Evolutionary conservation across 352 stramenopile species (phyloP).

Genomic region (Pythium biforme): DNA sequence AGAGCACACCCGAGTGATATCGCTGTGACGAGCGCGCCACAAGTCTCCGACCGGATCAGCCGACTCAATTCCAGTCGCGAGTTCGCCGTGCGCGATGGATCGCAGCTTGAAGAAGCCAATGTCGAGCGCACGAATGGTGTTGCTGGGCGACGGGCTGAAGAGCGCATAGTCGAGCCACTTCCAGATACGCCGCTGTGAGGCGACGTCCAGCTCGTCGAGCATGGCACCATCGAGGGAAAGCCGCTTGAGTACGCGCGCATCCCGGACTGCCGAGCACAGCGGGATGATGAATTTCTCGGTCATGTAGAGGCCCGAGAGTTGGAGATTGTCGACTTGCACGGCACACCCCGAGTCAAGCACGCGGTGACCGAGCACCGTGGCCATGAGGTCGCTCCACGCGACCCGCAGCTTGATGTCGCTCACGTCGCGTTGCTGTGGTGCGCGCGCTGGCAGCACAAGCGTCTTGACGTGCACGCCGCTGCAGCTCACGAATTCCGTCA

Average conservation of each 20-base stretch:
- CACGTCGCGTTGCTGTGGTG: too few species aligned
- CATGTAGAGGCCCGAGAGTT: slow-evolving; percentile 2
- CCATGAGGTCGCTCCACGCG: too few species aligned
- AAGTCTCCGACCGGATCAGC: slow-evolving; percentile 1
- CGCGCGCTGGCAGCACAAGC: too few species aligned
- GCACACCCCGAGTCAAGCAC: too few species aligned
- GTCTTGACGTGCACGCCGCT: too few species aligned
- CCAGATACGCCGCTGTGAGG: not conserved
- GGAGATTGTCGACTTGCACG: not conserved
- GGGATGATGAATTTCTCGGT: not conserved
- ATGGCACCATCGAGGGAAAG: not conserved
- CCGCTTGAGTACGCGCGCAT: not conserved
- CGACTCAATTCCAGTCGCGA: not conserved
- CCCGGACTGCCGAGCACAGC: not conserved
- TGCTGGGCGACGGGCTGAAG: not conserved
- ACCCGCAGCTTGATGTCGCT: too few species aligned
- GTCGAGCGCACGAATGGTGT: not conserved
- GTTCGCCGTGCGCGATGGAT: not conserved
- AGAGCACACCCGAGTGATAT: not conserved
- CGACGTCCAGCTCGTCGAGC: not conserved
- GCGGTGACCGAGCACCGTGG: too few species aligned
- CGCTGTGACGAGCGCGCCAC: not conserved
- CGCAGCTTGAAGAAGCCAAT: not conserved
- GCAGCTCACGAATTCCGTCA: not conserved
- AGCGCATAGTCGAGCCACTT: slow-evolving; percentile 5